A percentile compares a stretch with the other conserved stretches of the same genome.
phyloP scores from a whole-genome alignment of 1,139 yeast species.

The Saccharomyces hybrid region DNA sequence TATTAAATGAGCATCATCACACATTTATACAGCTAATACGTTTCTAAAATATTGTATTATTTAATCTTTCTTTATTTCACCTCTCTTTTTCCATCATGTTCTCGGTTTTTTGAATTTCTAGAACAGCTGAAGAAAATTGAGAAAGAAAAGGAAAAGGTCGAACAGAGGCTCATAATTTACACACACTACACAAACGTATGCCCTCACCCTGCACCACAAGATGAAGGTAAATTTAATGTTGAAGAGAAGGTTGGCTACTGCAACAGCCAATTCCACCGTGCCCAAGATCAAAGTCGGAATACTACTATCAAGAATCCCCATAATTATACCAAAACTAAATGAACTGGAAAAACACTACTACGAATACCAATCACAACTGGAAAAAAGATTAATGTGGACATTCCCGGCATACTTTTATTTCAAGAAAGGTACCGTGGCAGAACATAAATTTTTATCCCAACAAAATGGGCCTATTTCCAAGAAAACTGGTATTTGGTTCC shows the following conservation, averaged over 20 bases:
- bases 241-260: slow-evolving; percentile 19
- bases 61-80: neutral
- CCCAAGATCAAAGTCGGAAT: slow-evolving; percentile 39
- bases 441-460: slow-evolving; percentile 67
- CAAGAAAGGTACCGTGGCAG: slow-evolving; percentile 83
- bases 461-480: slow-evolving; percentile 69
- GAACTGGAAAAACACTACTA: slow-evolving; percentile 70
- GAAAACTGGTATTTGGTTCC: slow-evolving; percentile 69
- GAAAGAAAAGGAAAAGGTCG: neutral
- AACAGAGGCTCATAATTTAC: neutral
- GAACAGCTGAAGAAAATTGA: neutral
- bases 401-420: slow-evolving; percentile 91
- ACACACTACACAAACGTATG: neutral
- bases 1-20: neutral
- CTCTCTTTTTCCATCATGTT: neutral
- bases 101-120: neutral
- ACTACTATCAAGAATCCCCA: slow-evolving; percentile 72
- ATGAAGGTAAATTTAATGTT: neutral
- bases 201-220: neutral
- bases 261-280: slow-evolving; percentile 10
- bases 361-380: slow-evolving; percentile 76
- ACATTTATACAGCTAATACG: neutral
- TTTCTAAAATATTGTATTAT: neutral
- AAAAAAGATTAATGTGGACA: slow-evolving; percentile 93
- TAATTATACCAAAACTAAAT: slow-evolving; percentile 69